Base-by-base conservation (phyloP, 169 alveolate species). In the Eimeria maxima region DNA sequence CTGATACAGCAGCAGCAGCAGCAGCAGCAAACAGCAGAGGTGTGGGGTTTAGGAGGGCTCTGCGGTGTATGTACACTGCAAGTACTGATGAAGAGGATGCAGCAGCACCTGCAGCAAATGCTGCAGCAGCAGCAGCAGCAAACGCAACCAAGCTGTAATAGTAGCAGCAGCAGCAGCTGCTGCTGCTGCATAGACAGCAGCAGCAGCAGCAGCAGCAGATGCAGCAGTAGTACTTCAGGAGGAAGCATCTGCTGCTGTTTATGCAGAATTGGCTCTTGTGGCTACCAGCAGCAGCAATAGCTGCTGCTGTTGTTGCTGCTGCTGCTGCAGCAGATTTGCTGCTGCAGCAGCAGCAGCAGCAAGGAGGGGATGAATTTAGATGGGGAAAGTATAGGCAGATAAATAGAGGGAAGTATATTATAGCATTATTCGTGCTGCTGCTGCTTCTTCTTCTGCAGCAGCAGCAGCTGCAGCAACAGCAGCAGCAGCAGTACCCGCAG, bases 311-410 rank as follows among this genome's bases (percentile, higher is more conserved):
- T n/a, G 80, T 20, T 24, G 80, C 80, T 2, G 45, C 80, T n/a
- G 80, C 80, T n/a, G 80, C 80, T n/a, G 44, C 80, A 22, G 45
- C 8, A 69, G 57, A 7, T 8, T 14, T 18, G 80, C 80, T 27
- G 80, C 45, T 27, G 80, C 80, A 69, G 80, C 80, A 69, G 80
- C 80, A 69, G 80, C 80, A 69, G 80, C 80, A 69, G 80, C 47
- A 69, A 27, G 27, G 7, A 22, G 11, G 45, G 42, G 14, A 69
- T 22, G 38, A 67, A 29, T 10, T 7, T 67, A 29, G 76, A 22
- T 11, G 44, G 7, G 33, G 7, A n/a, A 69, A 27, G 5, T 6
- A n/a, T 5, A 69, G 3, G 80, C 42, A 27, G 8, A 7, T 10
- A 11, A 7, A 11, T 1, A 27, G 42, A 5, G 16, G 45, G 10